A percentile compares a stretch with the other conserved stretches of the same genome.
phyloP scores from a whole-genome alignment of 106 monocot genomes.

The Dendrobium officinale region DNA sequence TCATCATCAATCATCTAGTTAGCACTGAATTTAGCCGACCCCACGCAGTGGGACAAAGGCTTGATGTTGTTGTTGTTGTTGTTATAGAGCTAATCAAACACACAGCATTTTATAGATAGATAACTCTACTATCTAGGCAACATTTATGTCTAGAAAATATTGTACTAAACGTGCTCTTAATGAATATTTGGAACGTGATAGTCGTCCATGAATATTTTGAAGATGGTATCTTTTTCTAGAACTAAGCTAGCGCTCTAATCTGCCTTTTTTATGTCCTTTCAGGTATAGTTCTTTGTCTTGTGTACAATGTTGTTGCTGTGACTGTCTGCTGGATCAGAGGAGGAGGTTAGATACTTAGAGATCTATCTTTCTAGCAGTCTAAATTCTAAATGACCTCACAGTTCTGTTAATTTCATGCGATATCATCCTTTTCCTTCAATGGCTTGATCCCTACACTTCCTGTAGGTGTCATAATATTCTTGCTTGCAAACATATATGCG shows the following conservation, averaged over 20 bases:
- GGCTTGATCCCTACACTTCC: not conserved
- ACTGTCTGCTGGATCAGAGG: slow-evolving; percentile 34
- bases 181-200: not conserved
- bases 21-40: too few species aligned
- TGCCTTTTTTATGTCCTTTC: not conserved
- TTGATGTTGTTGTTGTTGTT: too few species aligned
- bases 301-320: slow-evolving; percentile 28
- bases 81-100: too few species aligned
- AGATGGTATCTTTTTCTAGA: not conserved
- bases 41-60: too few species aligned
- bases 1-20: too few species aligned
- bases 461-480: slow-evolving; percentile 86
- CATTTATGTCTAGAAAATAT: too few species aligned
- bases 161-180: too few species aligned
- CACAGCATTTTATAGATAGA: too few species aligned
- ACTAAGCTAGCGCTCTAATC: not conserved
- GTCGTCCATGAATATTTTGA: not conserved
- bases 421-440: not conserved
- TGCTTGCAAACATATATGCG: slow-evolving; percentile 88
- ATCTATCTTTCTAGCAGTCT: not conserved
- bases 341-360: slow-evolving; percentile 29
- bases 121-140: too few species aligned
- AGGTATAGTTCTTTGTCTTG: slow-evolving; percentile 28
- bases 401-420: not conserved
- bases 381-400: not conserved